Evolutionary conservation across 441 rosid genomes (phyloP).

Genomic region (Populus hybrid): DNA sequence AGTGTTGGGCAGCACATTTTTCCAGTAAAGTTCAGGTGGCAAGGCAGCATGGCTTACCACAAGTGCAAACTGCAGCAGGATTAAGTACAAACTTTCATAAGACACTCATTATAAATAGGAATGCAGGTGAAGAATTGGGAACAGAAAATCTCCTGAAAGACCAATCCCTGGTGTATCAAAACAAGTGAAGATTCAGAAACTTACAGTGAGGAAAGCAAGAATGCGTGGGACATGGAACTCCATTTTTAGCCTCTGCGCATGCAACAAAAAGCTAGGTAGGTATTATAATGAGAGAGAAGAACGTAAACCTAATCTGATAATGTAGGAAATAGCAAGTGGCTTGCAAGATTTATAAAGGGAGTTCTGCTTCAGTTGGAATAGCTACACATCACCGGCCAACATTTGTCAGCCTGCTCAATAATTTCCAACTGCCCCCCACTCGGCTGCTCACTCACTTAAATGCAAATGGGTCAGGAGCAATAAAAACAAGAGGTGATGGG

Average conservation of each 20-base stretch:
- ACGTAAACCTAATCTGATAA: not conserved
- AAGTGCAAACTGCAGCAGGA: conserved; percentile 11
- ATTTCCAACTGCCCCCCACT: conserved; percentile 29
- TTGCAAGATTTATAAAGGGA: conserved; percentile 22
- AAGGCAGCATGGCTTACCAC: not conserved
- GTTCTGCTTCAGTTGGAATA: not conserved
- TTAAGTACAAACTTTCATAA: not conserved
- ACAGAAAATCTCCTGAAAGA: not conserved
- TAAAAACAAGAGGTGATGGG: not conserved
- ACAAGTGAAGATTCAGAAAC: conserved; percentile 8
- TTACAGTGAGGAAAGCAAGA: conserved; percentile 40
- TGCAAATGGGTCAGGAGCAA: conserved; percentile 26
- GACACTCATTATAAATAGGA: not conserved
- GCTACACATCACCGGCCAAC: not conserved
- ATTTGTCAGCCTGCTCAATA: conserved; percentile 15
- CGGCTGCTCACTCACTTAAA: conserved; percentile 21
- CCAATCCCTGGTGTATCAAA: not conserved
- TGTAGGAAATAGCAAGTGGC: conserved; percentile 2
- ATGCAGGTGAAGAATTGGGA: not conserved
- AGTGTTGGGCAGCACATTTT: conserved; percentile 5
- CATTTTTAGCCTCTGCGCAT: conserved; percentile 22
- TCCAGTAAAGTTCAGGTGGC: conserved; percentile 14
- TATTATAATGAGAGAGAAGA: not conserved
- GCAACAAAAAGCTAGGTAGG: conserved; percentile 5
- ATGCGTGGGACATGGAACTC: conserved; percentile 25